These are phyloP conservation scores for Chenopodium formosanum DNA, from an alignment of 148 eudicot species.

Conservation along the genomic window DNA sequence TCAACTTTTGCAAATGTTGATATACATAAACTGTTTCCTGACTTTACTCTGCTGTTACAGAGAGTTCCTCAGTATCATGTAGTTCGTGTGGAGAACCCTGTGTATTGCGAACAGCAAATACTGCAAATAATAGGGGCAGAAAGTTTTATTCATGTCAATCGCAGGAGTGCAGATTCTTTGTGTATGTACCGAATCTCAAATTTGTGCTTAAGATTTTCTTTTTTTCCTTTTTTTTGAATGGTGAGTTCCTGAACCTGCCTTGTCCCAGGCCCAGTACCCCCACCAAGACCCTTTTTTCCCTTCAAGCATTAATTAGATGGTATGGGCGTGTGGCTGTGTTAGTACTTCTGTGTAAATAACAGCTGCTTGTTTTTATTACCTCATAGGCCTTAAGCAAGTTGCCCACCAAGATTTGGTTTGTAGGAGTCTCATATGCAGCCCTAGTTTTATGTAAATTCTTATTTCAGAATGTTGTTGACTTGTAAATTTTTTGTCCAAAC, in stretches of 20 bases:
- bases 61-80: constrained; percentile 61
- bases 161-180: constrained; percentile 80
- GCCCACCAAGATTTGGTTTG: not conserved
- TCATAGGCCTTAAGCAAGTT: not conserved
- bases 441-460: not conserved
- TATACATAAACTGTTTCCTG: constrained; percentile 9
- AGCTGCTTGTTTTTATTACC: not conserved
- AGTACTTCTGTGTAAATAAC: no score
- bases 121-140: constrained; percentile 81
- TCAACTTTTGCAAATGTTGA: constrained; percentile 1
- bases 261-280: no score
- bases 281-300: not conserved
- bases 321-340: no score
- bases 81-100: constrained; percentile 70
- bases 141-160: constrained; percentile 78
- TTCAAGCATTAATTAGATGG: not conserved
- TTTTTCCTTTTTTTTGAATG: not conserved
- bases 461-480: not conserved
- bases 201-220: not conserved
- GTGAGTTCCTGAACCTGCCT: not conserved
- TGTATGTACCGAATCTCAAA: constrained; percentile 51
- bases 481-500: not conserved
- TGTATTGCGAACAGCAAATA: constrained; percentile 70
- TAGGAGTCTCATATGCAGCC: not conserved
- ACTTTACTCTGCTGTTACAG: constrained; percentile 37